These are phyloP conservation scores for Kodamaea plutei DNA, from an alignment of 1,139 yeast species.

Conservation along the genomic window DNA sequence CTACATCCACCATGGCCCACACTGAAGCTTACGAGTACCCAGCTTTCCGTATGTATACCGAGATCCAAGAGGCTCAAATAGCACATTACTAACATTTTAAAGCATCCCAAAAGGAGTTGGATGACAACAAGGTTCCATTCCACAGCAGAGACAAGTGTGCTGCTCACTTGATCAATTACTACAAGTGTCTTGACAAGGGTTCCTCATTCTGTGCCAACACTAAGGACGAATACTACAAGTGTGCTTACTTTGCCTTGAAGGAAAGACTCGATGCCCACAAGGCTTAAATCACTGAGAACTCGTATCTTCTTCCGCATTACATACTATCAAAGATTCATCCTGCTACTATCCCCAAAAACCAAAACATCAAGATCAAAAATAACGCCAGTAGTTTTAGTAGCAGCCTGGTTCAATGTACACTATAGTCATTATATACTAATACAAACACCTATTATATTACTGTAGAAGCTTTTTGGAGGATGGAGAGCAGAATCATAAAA, in stretches of 20 bases:
- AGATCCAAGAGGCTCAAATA: not conserved
- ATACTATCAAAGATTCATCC: no score
- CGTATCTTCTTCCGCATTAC: no score
- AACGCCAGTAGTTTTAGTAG: no score
- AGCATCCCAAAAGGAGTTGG: conserved; percentile 43
- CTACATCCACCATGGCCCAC: conserved; percentile 11
- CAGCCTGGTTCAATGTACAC: no score
- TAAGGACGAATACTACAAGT: conserved; percentile 46
- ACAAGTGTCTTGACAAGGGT: conserved; percentile 46
- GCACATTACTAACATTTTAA: conserved; percentile 9
- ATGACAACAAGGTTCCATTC: conserved; percentile 43
- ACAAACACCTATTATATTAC: no score
- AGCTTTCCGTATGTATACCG: conserved; percentile 14
- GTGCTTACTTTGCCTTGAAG: conserved; percentile 43
- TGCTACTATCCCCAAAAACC: no score
- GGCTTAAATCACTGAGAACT: conserved; percentile 3
- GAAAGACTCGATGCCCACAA: conserved; percentile 31
- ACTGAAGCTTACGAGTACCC: conserved; percentile 16
- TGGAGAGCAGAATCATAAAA: no score
- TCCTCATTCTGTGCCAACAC: conserved; percentile 39
- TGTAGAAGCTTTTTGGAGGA: no score
- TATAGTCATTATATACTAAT: no score
- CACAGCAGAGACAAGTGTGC: conserved; percentile 48
- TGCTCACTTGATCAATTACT: conserved; percentile 41
- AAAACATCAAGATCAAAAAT: no score